Base-by-base conservation (phyloP, 2,329 filamentous ascomycete species). In the Pestalotiopsis sp. region DNA sequence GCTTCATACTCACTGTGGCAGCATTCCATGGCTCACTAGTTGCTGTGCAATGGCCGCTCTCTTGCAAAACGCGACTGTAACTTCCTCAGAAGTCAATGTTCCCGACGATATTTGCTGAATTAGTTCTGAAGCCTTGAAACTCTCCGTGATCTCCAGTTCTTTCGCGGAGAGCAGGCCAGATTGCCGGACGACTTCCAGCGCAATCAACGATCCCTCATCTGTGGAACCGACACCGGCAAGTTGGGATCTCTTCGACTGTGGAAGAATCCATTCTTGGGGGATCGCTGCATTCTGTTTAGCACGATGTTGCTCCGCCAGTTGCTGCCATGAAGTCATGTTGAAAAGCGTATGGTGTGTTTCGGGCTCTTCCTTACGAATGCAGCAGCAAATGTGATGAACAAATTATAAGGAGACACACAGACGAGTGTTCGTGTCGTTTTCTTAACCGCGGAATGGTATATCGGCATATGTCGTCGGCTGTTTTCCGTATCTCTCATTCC, bases 1-100 rank as follows among this genome's bases (percentile, higher is more conserved):
- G 14, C n/a, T 20, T 4, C 9, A 31, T 20, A 25, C 49, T 2
- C n/a, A 17, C 11, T 31, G 38, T 49, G 25, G 11, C 45, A 13
- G 39, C 9, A 5, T 38, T 2, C 23, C 11, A 14, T 7, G 6
- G n/a, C 66, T 39, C 31, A 72, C 70, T 11, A 76, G 65, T 63
- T 77, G 76, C 52, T 78, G 76, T 0, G 74, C 74, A 7, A 78
- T 52, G 55, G 76, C 76, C 1, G 75, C 76, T 49, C 73, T 71
- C 61, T 77, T 76, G 52, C 72, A 73, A 25, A 77, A 77, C 1
- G 75, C 75, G 13, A 73, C 66, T 0, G 72, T 70, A 1, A 77
- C 75, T 23, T 74, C 72, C 20, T 73, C 69, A 1, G 75, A 72
- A 0, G 75, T 73, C 6, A 76, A 66, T 2, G 70, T 23, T 2